Base-by-base conservation (phyloP, 805 yeast genomes). In the Wickerhamomyces alni region DNA sequence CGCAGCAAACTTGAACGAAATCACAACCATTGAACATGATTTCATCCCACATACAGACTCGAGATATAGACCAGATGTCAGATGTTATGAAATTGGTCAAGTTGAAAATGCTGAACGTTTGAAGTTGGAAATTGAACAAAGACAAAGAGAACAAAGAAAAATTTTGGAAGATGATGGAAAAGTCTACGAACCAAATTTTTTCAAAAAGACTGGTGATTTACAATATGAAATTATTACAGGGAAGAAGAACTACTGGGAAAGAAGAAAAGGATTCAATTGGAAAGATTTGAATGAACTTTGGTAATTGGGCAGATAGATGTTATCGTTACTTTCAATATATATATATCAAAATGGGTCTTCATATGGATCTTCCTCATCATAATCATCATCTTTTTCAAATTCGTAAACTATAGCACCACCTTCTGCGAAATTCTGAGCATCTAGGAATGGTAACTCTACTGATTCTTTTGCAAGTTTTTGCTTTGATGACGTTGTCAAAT, bases 331-430 rank as follows among this genome's bases (percentile, higher is more conserved):
- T n/a, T n/a, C n/a, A n/a, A n/a, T n/a, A n/a, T n/a, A n/a, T n/a
- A n/a, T 7, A 3, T 12, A 60, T 61, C 11, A 88, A 55, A 87
- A 88, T 6, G 98, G 98, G 56, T 91, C 98, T 58, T 91, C 99
- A 55, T 81, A 91, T 0, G 98, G 97, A 61, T 91, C 99, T 52
- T 93, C 98, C 59, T 91, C 99, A 55, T 91, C 99, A 56, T 89
- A 91, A 60, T 91, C 99, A 58, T 91, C 99, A 59, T 91, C 98
- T 56, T 89, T 87, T 54, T 93, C 98, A 57, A 80, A 93, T 56
- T 93, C 93, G 56, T 91, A 91, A 4, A 91, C 95, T 49, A 93
- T 89, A 1, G 99, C 97, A 16, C 98, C 96, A 39, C 95, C 96
- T 36, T 75, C 65, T 26, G 77, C 74, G 17, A 82, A 85, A 15